Conservation (phyloP, 164 flowering plant species). For the Vitis labrusca region DNA sequence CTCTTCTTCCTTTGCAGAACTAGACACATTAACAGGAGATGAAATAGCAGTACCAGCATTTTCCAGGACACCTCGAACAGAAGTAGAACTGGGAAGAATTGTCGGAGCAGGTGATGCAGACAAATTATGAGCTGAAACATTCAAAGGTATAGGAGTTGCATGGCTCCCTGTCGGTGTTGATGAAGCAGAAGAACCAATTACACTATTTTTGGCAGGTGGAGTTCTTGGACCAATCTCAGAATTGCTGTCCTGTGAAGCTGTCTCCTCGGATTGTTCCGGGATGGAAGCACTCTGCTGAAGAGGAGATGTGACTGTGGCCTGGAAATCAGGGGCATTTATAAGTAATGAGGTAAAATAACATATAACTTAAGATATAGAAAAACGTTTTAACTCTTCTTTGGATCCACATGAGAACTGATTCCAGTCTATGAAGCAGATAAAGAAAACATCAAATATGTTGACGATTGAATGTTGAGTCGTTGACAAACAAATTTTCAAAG, state of each 20-base stretch:
- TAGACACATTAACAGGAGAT: conserved; percentile 49
- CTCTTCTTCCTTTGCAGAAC: conserved; percentile 75
- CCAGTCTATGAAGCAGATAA: neutral
- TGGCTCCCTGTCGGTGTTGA: conserved; percentile 52
- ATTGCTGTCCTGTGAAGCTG: conserved; percentile 66
- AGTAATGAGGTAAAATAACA: too few species aligned
- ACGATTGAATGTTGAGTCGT: neutral
- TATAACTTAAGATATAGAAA: neutral
- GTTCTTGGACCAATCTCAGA: conserved; percentile 61
- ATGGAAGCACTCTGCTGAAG: conserved; percentile 38
- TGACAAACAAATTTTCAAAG: too few species aligned
- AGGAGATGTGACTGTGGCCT: conserved; percentile 40
- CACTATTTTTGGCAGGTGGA: conserved; percentile 69
- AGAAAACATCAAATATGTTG: neutral
- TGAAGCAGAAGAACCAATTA: conserved; percentile 42
- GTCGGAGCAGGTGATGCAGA: conserved; percentile 43
- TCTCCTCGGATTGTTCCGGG: conserved; percentile 69
- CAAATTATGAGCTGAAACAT: conserved; percentile 34
- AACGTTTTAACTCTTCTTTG: neutral
- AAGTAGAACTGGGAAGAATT: conserved; percentile 40
- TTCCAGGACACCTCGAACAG: conserved; percentile 50
- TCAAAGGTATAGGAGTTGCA: conserved; percentile 39
- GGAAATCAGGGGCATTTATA: conserved; percentile 2
- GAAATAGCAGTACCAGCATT: conserved; percentile 40
- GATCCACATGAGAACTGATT: neutral